Evolutionary conservation across 2,329 filamentous ascomycete species (phyloP).

Genomic region (Sporothrix protearum): DNA sequence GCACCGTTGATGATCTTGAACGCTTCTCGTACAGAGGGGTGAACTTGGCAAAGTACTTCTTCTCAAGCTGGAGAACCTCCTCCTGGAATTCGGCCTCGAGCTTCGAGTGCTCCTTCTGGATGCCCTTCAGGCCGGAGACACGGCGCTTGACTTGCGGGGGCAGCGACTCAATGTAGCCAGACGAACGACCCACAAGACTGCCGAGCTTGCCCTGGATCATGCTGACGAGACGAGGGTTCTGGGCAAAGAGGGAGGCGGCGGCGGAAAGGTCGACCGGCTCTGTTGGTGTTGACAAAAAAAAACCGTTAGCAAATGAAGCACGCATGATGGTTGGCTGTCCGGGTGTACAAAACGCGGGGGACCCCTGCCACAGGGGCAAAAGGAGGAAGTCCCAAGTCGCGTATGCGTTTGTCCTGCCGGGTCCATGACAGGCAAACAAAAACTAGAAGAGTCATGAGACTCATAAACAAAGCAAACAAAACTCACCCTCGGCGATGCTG

Average conservation of each 20-base stretch:
- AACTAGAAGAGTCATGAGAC: too few species aligned
- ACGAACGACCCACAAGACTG: conserved; percentile 87
- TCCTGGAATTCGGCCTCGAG: conserved; percentile 98
- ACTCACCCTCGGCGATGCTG: conserved; percentile 95
- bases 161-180: conserved; percentile 95
- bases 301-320: conserved; percentile 2
- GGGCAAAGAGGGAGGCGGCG: conserved; percentile 88
- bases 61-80: conserved; percentile 95
- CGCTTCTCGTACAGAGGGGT: conserved; percentile 96
- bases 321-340: not conserved
- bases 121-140: conserved; percentile 91
- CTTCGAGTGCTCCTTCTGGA: conserved; percentile 98
- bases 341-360: conserved; percentile 13
- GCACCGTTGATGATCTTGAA: conserved; percentile 83
- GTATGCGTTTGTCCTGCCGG: not conserved
- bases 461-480: not conserved
- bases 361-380: not conserved
- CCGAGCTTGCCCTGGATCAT: conserved; percentile 98
- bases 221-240: conserved; percentile 89
- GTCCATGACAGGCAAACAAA: not conserved
- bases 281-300: conserved; percentile 40
- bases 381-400: not conserved
- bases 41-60: conserved; percentile 99
- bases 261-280: conserved; percentile 86
- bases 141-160: conserved; percentile 85